Evolutionary conservation across 495 filamentous ascomycete species (phyloP).

Genomic region (Clavariopsis aquatica): DNA sequence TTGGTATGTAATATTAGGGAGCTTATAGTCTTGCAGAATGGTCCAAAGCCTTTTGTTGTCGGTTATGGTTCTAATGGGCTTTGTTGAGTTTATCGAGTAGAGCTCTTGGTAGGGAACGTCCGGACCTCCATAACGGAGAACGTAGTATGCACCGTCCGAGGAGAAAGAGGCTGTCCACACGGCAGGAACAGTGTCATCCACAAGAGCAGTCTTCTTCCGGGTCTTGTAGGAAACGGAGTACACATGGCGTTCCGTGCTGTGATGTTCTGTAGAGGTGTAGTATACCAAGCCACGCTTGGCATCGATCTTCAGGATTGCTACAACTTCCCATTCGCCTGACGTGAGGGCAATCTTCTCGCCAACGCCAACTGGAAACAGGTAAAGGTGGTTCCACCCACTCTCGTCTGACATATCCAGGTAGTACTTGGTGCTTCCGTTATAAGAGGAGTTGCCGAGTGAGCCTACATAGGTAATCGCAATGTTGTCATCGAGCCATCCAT

Average conservation of each 20-base stretch:
- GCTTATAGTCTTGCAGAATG: slow-evolving; percentile 51
- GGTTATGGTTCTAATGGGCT: slow-evolving; percentile 52
- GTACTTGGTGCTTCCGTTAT: slow-evolving; percentile 40
- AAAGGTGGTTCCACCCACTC: slow-evolving; percentile 58
- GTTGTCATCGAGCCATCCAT: slow-evolving; percentile 61
- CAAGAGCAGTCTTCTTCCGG: slow-evolving; percentile 52
- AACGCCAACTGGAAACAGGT: slow-evolving; percentile 55
- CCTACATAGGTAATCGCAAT: slow-evolving; percentile 49
- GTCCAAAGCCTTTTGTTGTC: slow-evolving; percentile 52
- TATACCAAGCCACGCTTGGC: slow-evolving; percentile 52
- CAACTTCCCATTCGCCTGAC: slow-evolving; percentile 58
- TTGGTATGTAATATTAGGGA: slow-evolving; percentile 48
- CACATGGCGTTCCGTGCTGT: slow-evolving; percentile 58
- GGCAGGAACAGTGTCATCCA: slow-evolving; percentile 52
- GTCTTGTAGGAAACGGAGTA: slow-evolving; percentile 55
- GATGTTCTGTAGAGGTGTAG: slow-evolving; percentile 57
- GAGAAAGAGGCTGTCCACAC: slow-evolving; percentile 60
- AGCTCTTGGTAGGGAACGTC: slow-evolving; percentile 59
- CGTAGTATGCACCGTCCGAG: slow-evolving; percentile 54
- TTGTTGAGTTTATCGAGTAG: slow-evolving; percentile 51
- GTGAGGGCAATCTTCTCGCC: slow-evolving; percentile 52
- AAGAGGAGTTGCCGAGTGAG: slow-evolving; percentile 18
- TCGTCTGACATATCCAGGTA: slow-evolving; percentile 60
- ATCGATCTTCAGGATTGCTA: slow-evolving; percentile 54
- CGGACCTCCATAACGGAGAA: slow-evolving; percentile 58